phyloP scores from a whole-genome alignment of 1,139 yeast genomes.

The Yamadazyma siamensis region DNA sequence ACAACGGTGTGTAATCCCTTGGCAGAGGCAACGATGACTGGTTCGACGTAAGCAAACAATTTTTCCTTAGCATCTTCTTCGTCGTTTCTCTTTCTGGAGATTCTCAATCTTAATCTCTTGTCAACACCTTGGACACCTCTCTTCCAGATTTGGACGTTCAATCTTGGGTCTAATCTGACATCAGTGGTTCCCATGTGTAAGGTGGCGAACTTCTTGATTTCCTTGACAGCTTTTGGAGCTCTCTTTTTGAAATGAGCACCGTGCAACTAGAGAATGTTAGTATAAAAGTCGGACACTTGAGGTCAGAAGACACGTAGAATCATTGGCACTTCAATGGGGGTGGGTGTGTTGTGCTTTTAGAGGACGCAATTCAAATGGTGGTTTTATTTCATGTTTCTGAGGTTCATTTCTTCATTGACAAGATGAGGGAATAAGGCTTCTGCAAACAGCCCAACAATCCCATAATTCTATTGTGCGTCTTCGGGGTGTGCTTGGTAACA shows the following conservation, averaged over 20 bases:
- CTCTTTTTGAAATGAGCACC: constrained; percentile 99
- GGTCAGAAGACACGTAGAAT: not conserved
- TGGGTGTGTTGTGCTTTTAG: too few relatives aligned
- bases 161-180: constrained; percentile 98
- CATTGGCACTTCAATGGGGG: constrained; percentile 9
- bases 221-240: constrained; percentile 99
- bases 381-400: too few relatives aligned
- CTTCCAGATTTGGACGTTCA: constrained; percentile 98
- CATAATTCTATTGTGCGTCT: not conserved
- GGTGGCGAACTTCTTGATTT: constrained; percentile 97
- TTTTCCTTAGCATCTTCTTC: constrained; percentile 99
- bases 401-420: too few relatives aligned
- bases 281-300: constrained; percentile 21
- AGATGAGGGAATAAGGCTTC: too few relatives aligned
- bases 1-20: constrained; percentile 98
- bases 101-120: constrained; percentile 96
- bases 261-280: constrained; percentile 65
- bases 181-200: constrained; percentile 99
- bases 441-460: too few relatives aligned
- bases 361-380: too few relatives aligned
- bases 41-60: constrained; percentile 97
- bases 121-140: constrained; percentile 99
- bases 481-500: constrained; percentile 29
- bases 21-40: constrained; percentile 89
- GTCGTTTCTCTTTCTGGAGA: constrained; percentile 99